Evolutionary conservation across 371 early-diverging fungal genomes (phyloP), one percentile per base, ranked within the genome.

Genomic region (Actinomortierella wolfii): DNA sequence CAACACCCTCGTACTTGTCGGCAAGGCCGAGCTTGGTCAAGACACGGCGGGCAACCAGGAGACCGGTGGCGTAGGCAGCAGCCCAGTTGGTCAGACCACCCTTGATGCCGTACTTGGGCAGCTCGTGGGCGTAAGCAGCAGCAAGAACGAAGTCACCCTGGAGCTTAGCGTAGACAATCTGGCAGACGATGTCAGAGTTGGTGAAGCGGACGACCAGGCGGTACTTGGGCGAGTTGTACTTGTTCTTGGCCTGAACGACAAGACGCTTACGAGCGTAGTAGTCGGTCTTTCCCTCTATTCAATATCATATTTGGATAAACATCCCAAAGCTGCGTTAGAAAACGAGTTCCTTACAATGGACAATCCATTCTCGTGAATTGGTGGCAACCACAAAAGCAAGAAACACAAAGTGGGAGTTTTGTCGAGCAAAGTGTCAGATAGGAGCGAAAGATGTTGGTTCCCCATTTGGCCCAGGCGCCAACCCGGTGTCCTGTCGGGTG

Each of bases 31-130:
- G 92, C 89, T 98, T 96, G 81, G 88, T 83, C 61, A 99, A 89
- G 76, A 93, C 90, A 84, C 99, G 94, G 76, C 99, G 96, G 61
- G 98, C 99, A 63, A 92, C 87, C 43, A 99, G 89, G 62, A 99
- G 93, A 89, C 99, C 99, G 59, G 99, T 99, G 78, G 94, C 91
- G 86, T 99, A 99, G 75, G 99, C 91, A 76, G 99, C 99, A 77
- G 99, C 91, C 96, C 98, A 99, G 97, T 99, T 99, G 87, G 98
- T 99, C 81, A 99, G 88, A 88, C 99, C 99, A 86, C 95, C 93
- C 89, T 94, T 93, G 85, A 99, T 85, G 64, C 99, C 99, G 83
- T 95, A 99, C 80, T 88, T 86, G 78, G 96, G 96, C 61, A 99
- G 93, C 85, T 99, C 99, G 82, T 97, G 96, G 54, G 99, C 82